Conservation (phyloP, 1,284 basidiomycete species). For the Coriolopsis trogii region DNA sequence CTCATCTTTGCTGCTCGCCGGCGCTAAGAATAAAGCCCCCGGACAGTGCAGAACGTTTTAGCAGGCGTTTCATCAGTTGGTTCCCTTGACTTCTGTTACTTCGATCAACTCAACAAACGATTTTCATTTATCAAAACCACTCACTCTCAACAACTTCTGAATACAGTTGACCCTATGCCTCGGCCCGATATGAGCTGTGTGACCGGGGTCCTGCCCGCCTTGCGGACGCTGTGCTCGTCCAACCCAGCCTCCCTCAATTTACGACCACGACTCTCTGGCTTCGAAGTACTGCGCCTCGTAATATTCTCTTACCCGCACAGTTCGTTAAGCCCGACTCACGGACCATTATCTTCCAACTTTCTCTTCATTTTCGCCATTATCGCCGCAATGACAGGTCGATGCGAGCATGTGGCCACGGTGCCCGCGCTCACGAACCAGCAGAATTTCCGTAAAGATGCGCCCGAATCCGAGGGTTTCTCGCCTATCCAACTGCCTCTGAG, state of each 20-base stretch:
- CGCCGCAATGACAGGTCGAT: background rate
- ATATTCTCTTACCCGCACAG: background rate
- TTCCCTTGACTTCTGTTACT: too few species aligned
- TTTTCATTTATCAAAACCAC: background rate
- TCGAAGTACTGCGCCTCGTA: background rate
- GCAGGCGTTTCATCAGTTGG: too few species aligned
- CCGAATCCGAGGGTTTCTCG: constrained; percentile 12
- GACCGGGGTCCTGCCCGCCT: constrained; percentile 5
- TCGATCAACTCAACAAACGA: background rate
- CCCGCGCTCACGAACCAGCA: constrained; percentile 2
- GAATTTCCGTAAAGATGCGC: constrained; percentile 13
- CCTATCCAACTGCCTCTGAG: background rate
- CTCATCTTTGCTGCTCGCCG: too few species aligned
- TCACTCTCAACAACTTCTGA: too few species aligned
- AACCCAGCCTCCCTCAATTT: constrained; percentile 3
- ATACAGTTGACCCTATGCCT: too few species aligned
- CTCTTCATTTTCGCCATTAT: too few species aligned
- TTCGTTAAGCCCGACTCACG: background rate
- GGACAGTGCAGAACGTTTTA: too few species aligned
- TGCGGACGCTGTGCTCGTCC: constrained; percentile 20
- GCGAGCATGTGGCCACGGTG: background rate
- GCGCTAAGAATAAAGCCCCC: too few species aligned
- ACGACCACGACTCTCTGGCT: background rate
- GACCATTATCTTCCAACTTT: background rate
- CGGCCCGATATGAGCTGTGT: background rate